phyloP scores from a whole-genome alignment of 495 filamentous ascomycete species.

The Baudoinia panamericana region DNA sequence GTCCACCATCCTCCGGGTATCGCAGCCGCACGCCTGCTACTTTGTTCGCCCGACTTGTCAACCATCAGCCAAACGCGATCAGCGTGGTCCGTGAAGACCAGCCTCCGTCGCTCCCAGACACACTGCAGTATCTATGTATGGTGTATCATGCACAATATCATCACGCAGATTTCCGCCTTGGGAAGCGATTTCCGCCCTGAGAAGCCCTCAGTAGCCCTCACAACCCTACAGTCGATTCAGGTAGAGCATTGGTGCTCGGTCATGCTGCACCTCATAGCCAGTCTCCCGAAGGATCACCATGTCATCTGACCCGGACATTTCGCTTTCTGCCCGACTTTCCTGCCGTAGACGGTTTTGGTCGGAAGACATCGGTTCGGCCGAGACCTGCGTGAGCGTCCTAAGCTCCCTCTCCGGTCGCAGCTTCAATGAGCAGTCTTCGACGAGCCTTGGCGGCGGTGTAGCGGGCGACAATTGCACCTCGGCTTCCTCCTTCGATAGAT shows the following conservation, averaged over 20 bases:
- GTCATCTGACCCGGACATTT: slow-evolving; percentile 1
- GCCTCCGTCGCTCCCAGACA: too few relatives aligned
- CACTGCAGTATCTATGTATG: too few relatives aligned
- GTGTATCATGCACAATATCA: too few relatives aligned
- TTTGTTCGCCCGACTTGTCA: too few relatives aligned
- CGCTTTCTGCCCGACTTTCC: neutral
- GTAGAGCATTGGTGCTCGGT: slow-evolving; percentile 5
- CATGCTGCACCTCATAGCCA: slow-evolving; percentile 6
- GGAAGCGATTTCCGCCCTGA: too few relatives aligned
- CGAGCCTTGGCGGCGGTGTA: neutral
- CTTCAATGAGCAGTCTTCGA: neutral
- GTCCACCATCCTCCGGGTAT: too few relatives aligned
- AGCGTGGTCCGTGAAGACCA: too few relatives aligned
- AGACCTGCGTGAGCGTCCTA: slow-evolving; percentile 2
- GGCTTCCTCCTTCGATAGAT: neutral
- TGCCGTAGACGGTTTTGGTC: neutral
- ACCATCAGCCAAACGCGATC: too few relatives aligned
- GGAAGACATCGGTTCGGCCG: neutral
- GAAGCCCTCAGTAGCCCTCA: too few relatives aligned
- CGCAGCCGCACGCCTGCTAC: too few relatives aligned
- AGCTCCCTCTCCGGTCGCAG: slow-evolving; percentile 3
- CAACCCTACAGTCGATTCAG: too few relatives aligned
- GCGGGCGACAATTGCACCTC: neutral
- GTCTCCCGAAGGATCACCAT: slow-evolving; percentile 7
- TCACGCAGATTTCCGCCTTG: too few relatives aligned